These are phyloP conservation scores for Ulota crispa DNA, from an alignment of 225 moss, liverwort and hornwort genomes.

Conservation along the genomic window DNA sequence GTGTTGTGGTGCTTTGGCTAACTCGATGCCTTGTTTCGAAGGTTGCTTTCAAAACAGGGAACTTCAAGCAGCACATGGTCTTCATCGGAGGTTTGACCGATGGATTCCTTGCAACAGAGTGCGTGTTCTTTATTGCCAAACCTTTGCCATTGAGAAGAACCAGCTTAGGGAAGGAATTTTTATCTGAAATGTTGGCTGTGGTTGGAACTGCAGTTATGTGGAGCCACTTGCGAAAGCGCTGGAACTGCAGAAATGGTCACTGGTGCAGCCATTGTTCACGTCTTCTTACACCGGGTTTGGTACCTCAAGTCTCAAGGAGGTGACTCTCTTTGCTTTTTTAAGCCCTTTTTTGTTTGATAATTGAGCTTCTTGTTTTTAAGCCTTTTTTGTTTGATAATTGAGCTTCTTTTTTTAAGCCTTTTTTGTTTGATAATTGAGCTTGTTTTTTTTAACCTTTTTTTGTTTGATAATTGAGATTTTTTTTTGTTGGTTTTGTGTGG, in stretches of 20 bases:
- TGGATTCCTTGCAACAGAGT: conserved; percentile 95
- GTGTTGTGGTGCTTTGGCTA: background rate
- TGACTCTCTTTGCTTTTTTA: background rate
- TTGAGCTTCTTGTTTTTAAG: background rate
- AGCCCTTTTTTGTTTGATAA: background rate
- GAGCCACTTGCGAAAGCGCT: conserved; percentile 83
- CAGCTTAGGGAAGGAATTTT: too few relatives aligned
- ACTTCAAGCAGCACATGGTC: conserved; percentile 85
- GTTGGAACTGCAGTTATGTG: conserved; percentile 65
- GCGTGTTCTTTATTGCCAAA: conserved; percentile 26
- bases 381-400: background rate
- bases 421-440: background rate
- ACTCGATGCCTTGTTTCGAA: conserved; percentile 32
- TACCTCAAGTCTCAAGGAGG: conserved; percentile 87
- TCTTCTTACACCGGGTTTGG: conserved; percentile 95
- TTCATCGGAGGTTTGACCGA: conserved; percentile 93
- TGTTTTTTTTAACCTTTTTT: background rate
- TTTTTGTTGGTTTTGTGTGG: background rate
- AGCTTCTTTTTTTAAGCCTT: background rate
- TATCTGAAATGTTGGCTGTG: background rate
- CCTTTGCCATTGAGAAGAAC: too few relatives aligned
- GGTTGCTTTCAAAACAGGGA: conserved; percentile 92
- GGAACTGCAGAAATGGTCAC: conserved; percentile 93
- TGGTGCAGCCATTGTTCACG: conserved; percentile 86
- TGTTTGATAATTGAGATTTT: background rate